These are phyloP conservation scores for Cyberlindnera mycetangii DNA, from an alignment of 805 yeast genomes.

Conservation along the genomic window DNA sequence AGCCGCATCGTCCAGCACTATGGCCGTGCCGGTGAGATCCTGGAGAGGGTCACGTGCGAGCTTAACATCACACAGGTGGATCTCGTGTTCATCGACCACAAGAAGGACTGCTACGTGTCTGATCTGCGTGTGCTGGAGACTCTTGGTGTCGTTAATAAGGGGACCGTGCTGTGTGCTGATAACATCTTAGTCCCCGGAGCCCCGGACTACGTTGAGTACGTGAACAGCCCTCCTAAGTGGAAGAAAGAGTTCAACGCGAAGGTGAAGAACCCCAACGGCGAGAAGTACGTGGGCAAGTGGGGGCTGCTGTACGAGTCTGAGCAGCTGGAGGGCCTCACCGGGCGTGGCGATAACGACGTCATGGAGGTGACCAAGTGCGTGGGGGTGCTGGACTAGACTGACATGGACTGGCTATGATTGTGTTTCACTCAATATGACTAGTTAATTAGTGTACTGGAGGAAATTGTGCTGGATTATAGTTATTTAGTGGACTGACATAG, in stretches of 20 bases:
- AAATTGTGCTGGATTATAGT: too few relatives aligned
- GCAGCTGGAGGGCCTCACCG: slow-evolving; percentile 19
- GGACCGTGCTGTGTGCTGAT: slow-evolving; percentile 39
- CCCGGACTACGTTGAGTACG: slow-evolving; percentile 38
- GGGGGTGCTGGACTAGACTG: slow-evolving; percentile 16
- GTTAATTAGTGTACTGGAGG: too few relatives aligned
- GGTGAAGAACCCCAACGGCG: slow-evolving; percentile 30
- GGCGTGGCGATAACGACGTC: slow-evolving; percentile 7
- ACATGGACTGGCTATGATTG: too few relatives aligned
- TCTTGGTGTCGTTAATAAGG: slow-evolving; percentile 37
- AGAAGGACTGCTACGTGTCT: slow-evolving; percentile 37
- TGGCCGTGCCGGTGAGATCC: slow-evolving; percentile 17
- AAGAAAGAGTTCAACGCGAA: slow-evolving; percentile 31
- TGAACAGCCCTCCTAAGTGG: slow-evolving; percentile 36
- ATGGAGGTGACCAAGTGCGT: slow-evolving; percentile 22
- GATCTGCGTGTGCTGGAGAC: slow-evolving; percentile 42
- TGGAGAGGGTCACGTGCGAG: slow-evolving; percentile 10
- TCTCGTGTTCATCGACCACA: slow-evolving; percentile 40
- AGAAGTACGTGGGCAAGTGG: slow-evolving; percentile 37
- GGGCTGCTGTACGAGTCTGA: slow-evolving; percentile 37
- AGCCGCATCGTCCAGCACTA: slow-evolving; percentile 15
- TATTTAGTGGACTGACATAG: too few relatives aligned
- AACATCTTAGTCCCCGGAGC: slow-evolving; percentile 35
- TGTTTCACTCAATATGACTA: too few relatives aligned
- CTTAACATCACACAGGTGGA: slow-evolving; percentile 29